These are phyloP conservation scores for Aureobasidium sp. DNA, from an alignment of 2,329 filamentous ascomycete species.

Conservation along the genomic window DNA sequence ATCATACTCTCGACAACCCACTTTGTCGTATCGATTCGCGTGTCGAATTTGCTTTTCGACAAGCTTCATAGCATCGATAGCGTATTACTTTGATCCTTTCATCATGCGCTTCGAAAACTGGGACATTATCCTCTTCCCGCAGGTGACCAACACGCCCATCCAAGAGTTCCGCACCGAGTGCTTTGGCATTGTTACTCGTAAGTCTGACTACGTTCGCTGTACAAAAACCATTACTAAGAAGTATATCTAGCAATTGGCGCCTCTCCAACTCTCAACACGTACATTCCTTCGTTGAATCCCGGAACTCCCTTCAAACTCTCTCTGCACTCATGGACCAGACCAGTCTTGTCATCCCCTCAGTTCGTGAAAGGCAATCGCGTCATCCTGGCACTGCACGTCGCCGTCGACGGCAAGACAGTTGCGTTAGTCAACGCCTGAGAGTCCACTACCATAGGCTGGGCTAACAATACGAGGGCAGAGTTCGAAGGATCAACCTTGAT, in stretches of 20 bases:
- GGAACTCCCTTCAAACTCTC: conserved; percentile 61
- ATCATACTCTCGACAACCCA: neutral
- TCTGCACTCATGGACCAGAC: conserved; percentile 63
- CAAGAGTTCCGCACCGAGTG: conserved; percentile 78
- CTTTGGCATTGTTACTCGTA: conserved; percentile 50
- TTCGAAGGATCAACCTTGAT: neutral
- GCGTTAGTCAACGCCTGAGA: conserved; percentile 41
- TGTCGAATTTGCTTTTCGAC: neutral
- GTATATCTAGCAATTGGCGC: neutral
- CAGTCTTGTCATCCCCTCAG: conserved; percentile 51
- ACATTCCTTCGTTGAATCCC: conserved; percentile 55
- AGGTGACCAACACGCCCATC: conserved; percentile 53
- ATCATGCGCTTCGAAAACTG: conserved; percentile 78
- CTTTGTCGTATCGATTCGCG: neutral
- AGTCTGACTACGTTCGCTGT: neutral
- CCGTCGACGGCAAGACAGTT: conserved; percentile 58
- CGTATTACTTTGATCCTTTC: conserved; percentile 16
- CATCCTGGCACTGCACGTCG: conserved; percentile 48
- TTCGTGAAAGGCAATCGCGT: conserved; percentile 42
- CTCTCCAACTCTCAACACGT: conserved; percentile 60
- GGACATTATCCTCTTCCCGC: conserved; percentile 76
- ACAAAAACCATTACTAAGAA: neutral
- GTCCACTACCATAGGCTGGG: neutral
- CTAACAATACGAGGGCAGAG: neutral
- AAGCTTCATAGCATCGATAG: conserved; percentile 3